Conservation (phyloP, 164 flowering plant genomes). For the Piper betle region DNA sequence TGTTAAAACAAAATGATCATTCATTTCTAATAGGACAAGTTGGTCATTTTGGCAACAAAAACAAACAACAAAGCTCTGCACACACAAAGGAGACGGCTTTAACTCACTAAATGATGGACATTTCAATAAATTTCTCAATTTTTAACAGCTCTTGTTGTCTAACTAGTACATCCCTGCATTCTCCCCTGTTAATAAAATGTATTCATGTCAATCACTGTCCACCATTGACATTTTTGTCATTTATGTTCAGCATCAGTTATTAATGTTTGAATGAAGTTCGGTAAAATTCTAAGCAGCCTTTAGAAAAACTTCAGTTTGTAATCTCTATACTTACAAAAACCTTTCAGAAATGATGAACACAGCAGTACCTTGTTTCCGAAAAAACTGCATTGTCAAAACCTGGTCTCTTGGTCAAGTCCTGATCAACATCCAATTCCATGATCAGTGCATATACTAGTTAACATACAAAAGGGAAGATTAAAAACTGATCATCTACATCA, state of each 20-base stretch:
- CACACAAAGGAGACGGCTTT: neutral
- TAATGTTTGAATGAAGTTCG: neutral
- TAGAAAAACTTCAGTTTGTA: too few relatives aligned
- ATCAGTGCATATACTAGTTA: neutral
- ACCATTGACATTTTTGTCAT: neutral
- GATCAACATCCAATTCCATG: conserved; percentile 8
- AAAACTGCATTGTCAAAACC: conserved; percentile 81
- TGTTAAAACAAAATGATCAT: too few relatives aligned
- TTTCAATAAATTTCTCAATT: too few relatives aligned
- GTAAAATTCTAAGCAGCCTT: neutral
- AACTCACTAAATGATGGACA: neutral
- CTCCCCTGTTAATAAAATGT: neutral
- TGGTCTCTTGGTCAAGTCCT: conserved; percentile 77
- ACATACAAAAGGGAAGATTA: too few relatives aligned
- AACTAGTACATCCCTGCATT: neutral
- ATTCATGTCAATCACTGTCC: too few relatives aligned
- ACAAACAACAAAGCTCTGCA: too few relatives aligned
- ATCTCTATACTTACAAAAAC: neutral
- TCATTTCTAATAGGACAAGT: too few relatives aligned
- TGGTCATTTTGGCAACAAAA: too few relatives aligned
- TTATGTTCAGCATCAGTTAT: neutral
- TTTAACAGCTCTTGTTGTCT: neutral
- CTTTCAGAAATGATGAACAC: neutral
- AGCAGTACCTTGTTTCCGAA: conserved; percentile 58
- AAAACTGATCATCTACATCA: too few relatives aligned